These are phyloP conservation scores for Bipolaris oryzae DNA, from an alignment of 2,329 filamentous ascomycete species.

Conservation along the genomic window DNA sequence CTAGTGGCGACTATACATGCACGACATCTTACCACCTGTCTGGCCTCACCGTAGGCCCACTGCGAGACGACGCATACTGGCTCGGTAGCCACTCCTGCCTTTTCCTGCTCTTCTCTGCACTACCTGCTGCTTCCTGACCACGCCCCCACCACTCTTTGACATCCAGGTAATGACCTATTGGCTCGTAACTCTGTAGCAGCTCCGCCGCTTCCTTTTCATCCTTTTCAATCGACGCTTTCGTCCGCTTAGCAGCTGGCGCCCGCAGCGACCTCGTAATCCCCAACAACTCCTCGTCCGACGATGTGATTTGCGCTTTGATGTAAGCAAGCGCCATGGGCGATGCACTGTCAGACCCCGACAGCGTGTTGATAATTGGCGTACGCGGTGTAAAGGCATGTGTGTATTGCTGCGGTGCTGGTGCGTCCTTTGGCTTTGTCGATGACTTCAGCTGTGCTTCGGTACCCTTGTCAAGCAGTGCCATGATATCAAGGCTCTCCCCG, in stretches of 20 bases:
- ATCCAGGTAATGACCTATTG: neutral
- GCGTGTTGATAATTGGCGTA: constrained; percentile 76
- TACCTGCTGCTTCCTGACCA: neutral
- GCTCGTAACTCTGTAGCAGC: neutral
- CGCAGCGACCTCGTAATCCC: constrained; percentile 66
- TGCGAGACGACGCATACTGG: neutral
- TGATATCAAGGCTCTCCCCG: constrained; percentile 87
- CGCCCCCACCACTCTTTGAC: neutral
- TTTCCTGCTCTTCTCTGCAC: too few species aligned
- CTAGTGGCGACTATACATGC: neutral
- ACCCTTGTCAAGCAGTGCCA: constrained; percentile 75
- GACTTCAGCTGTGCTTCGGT: constrained; percentile 71
- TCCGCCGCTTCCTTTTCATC: neutral
- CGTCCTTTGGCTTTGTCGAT: constrained; percentile 63
- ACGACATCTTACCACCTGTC: neutral
- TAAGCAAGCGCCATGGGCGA: constrained; percentile 60
- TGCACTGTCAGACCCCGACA: constrained; percentile 55
- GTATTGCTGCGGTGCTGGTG: constrained; percentile 56
- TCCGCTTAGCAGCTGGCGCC: constrained; percentile 5
- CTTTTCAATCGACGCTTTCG: neutral
- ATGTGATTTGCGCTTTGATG: constrained; percentile 83
- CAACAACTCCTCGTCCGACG: constrained; percentile 73
- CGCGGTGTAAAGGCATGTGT: constrained; percentile 74
- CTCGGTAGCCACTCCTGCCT: neutral
- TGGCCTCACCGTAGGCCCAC: neutral